Evolutionary conservation across 2,329 filamentous ascomycete species (phyloP), one percentile per base, ranked within the genome.

Genomic region (Beauveria sp.): DNA sequence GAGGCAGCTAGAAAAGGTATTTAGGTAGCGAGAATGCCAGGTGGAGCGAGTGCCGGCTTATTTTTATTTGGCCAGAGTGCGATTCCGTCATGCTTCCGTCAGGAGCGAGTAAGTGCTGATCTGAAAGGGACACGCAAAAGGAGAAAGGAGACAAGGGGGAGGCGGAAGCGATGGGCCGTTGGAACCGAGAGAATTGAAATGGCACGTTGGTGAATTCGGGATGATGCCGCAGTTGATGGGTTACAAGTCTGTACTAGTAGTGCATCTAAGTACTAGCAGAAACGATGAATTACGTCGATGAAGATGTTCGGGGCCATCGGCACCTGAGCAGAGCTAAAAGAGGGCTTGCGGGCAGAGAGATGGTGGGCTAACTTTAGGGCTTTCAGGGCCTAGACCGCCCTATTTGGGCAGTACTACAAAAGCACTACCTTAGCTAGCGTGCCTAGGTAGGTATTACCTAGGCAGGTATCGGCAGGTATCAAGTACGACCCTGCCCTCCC

Each of bases 41-140:
- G 54, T 56, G 54, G 54, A 50, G 34, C 30, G 20, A 28, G 40
- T 14, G 10, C 14, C 55, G 48, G 16, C 3, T 22, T 22, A 22
- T 22, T 30, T 30, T 28, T 55, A 26, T 12, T 34, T 12, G 28
- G 28, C 26, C 20, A 55, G 18, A n/a, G 24, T 5, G 18, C 46
- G 46, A 58, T 58, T 58, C 18, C 55, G 55, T 58, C 55, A 58
- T 58, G 55, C 55, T 51, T 58, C 46, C 46, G 46, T 51, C 34
- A 58, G 20, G 20, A 20, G 12, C 8, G 44, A n/a, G 20, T 5
- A 18, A 28, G 43, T 40, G 43, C 43, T 30, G 46, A 50, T 48
- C 20, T 22, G 18, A 12, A 18, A 44, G 26, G 52, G 52, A 40
- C 4, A 55, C 44, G 52, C 24, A n/a, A 24, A 40, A 10, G 30